These are phyloP conservation scores for Penicillium corylophilum DNA, from an alignment of 2,329 filamentous ascomycete species.

Conservation along the genomic window DNA sequence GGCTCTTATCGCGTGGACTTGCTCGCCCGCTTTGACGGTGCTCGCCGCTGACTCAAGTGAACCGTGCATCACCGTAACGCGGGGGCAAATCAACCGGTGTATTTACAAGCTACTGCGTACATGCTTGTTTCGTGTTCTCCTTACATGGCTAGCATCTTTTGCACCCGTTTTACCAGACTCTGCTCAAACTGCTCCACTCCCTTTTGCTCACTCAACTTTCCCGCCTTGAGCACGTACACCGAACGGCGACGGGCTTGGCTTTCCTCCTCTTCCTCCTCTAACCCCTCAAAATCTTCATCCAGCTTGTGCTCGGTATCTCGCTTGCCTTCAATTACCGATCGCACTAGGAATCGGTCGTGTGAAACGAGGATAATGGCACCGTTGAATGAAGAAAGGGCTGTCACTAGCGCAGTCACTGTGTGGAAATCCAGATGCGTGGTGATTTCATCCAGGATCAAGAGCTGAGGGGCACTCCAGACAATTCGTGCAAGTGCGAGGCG, in stretches of 20 bases:
- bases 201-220: slow-evolving; percentile 56
- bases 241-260: slow-evolving; percentile 48
- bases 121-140: too few relatives aligned
- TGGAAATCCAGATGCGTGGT: slow-evolving; percentile 84
- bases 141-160: slow-evolving; percentile 39
- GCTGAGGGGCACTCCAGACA: slow-evolving; percentile 67
- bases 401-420: slow-evolving; percentile 70
- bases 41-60: neutral
- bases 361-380: slow-evolving; percentile 76
- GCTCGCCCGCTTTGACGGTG: neutral
- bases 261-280: slow-evolving; percentile 47
- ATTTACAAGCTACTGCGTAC: too few relatives aligned
- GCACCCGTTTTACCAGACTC: slow-evolving; percentile 60
- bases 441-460: slow-evolving; percentile 75
- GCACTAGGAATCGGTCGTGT: slow-evolving; percentile 80
- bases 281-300: slow-evolving; percentile 48
- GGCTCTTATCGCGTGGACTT: slow-evolving; percentile 14
- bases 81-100: neutral
- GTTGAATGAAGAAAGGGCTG: slow-evolving; percentile 65
- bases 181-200: slow-evolving; percentile 67
- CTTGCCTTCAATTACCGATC: slow-evolving; percentile 67
- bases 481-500: slow-evolving; percentile 66
- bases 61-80: too few relatives aligned
- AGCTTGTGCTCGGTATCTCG: slow-evolving; percentile 39
- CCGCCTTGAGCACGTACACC: slow-evolving; percentile 61